These are phyloP conservation scores for Neospermospora avenae DNA, from an alignment of 2,329 filamentous ascomycete genomes.

Conservation along the genomic window DNA sequence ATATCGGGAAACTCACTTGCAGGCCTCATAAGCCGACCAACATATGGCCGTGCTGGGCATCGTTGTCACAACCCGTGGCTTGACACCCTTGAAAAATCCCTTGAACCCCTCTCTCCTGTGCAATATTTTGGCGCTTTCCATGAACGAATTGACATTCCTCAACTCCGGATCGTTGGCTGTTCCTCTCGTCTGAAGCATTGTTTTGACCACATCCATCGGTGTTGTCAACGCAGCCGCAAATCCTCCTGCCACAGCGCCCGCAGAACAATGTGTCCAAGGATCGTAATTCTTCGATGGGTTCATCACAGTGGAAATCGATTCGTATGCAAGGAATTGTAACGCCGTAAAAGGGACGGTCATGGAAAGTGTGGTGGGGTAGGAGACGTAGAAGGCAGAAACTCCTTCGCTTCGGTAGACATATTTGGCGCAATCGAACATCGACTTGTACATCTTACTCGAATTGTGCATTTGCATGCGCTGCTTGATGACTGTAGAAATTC, in stretches of 20 bases:
- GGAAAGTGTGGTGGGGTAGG: constrained; percentile 93
- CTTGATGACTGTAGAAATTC: constrained; percentile 74
- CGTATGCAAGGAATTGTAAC: constrained; percentile 95
- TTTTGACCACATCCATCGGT: constrained; percentile 97
- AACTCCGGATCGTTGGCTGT: constrained; percentile 75
- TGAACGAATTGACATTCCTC: constrained; percentile 35
- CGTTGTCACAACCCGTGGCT: constrained; percentile 87
- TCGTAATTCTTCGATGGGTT: constrained; percentile 86
- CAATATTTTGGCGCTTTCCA: constrained; percentile 30
- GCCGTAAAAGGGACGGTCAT: constrained; percentile 99
- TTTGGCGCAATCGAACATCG: constrained; percentile 80
- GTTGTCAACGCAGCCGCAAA: constrained; percentile 93
- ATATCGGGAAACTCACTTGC: constrained; percentile 51
- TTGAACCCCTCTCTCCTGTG: constrained; percentile 74
- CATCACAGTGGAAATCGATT: constrained; percentile 91
- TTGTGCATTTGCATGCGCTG: constrained; percentile 98
- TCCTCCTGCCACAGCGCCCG: constrained; percentile 88
- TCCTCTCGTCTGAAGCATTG: constrained; percentile 89
- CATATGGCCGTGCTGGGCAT: constrained; percentile 99
- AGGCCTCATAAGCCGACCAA: constrained; percentile 77
- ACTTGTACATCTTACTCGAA: constrained; percentile 82
- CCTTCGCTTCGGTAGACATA: constrained; percentile 88
- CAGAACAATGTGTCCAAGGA: constrained; percentile 87
- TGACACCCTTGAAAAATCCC: constrained; percentile 91
- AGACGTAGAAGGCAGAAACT: constrained; percentile 91